Base-by-base conservation (phyloP, 2,329 filamentous ascomycete genomes). In the Mycocentrospora acerina region DNA sequence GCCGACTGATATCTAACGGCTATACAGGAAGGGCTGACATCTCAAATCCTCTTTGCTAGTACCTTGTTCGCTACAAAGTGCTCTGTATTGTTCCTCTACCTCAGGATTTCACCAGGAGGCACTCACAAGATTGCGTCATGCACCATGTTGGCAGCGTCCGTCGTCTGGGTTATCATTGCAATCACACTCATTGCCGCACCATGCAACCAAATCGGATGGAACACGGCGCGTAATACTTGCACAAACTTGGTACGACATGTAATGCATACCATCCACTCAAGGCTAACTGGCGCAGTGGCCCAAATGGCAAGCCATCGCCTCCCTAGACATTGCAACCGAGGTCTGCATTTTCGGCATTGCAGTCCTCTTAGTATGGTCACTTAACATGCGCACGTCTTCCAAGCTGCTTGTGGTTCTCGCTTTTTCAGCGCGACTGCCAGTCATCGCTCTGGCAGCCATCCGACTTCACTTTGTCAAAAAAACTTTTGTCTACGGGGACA, bases 11-110 rank as follows among this genome's bases (percentile, higher is more conserved):
- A 18, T 35, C 47, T 58, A 35, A 58, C 49, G 32, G 29, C 9
- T 30, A 26, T 13, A 29, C 44, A 65, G 60, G 48, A 52, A 48
- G 59, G 56, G 15, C 57, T 64, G 25, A 56, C 48, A 3, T 48
- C 59, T 4, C 58, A 63, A 18, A 53, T 62, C n/a, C 44, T 64
- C 11, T 63, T 62, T 38, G 40, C 60, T 6, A 42, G 56, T 13
- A 59, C 58, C 3, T 28, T 65, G 24, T 44, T 58, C 13, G 43
- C 57, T 2, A 60, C 62, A 6, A 65, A 65, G 35, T 39, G 42
- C 15, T 60, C 59, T 2, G 51, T 62, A 2, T 27, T 63, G 4
- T 48, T 58, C 8, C 40, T 65, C 1, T 62, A 64, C 31, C 42
- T 62, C 25, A 56, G 62, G 8, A 41, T 65, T 6, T 59, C 59